Percentiles rank a stretch among this genome's conserved stretches.
phyloP scores from a whole-genome alignment of 78 protist species.

The Dictyostelium citrinum region DNA sequence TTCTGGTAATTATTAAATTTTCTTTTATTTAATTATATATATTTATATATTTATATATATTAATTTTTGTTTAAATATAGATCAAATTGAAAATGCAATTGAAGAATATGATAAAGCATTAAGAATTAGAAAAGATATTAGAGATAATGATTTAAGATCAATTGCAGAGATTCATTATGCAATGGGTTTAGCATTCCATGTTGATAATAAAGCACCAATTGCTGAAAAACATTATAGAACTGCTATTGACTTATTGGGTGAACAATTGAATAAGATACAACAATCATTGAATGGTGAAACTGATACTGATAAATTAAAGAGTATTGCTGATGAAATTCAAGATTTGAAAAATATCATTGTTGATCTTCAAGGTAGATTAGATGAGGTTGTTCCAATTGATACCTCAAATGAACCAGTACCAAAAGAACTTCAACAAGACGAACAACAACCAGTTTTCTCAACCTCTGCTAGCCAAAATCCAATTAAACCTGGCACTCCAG shows the following conservation, averaged over 20 bases:
- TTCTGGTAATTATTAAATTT: neutral
- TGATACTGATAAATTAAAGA: neutral
- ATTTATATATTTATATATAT: neutral
- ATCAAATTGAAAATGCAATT: slow-evolving; percentile 31
- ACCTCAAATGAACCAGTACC: slow-evolving; percentile 68
- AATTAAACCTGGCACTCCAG: neutral
- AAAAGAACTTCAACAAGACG: slow-evolving; percentile 25
- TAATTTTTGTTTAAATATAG: neutral
- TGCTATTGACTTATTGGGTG: slow-evolving; percentile 2
- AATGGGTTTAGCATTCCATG: slow-evolving; percentile 35
- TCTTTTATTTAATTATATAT: too few species aligned
- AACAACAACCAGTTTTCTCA: neutral
- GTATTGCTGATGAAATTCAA: slow-evolving; percentile 8
- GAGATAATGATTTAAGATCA: neutral
- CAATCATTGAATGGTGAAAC: neutral
- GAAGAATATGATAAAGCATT: slow-evolving; percentile 48
- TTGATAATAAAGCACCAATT: slow-evolving; percentile 4
- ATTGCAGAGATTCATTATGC: slow-evolving; percentile 18
- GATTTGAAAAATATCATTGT: slow-evolving; percentile 33
- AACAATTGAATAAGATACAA: neutral
- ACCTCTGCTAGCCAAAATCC: neutral
- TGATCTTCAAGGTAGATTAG: slow-evolving; percentile 5
- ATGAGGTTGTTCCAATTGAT: slow-evolving; percentile 61
- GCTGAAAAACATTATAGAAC: slow-evolving; percentile 32
- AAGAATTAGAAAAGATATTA: slow-evolving; percentile 2